Base-by-base conservation (phyloP, 371 early-diverging fungal genomes). In the Choanephora cucurbitarum region DNA sequence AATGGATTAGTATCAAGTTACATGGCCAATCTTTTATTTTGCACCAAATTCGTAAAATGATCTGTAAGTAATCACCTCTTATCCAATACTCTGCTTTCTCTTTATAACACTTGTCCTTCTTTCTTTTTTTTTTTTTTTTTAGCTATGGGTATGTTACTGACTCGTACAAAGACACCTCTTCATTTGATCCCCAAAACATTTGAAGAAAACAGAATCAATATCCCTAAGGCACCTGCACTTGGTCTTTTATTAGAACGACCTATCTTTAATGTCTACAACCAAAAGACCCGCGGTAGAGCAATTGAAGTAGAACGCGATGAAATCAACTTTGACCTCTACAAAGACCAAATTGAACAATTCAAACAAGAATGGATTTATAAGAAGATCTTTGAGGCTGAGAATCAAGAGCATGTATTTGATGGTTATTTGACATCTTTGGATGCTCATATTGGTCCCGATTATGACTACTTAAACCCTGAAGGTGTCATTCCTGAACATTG, bases 21-120 rank as follows among this genome's bases (percentile, higher is more conserved):
- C 88, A 93, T 57, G 99, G 99, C 1, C 99, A 99, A 78, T 92
- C 97, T 28, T 99, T 99, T 67, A 95, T 99, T 95, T 81, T 99
- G 21, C 99, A 99, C 75, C 99, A 98, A 77, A 99, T 99, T 58
- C 91, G 99, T 56, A 99, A 99, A 69, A 99, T 99, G 99, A 91
- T 99, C 50, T 92, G 95, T 63, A 69, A 80, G 73, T 59, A n/a
- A n/a, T n/a, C n/a, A n/a, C n/a, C n/a, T n/a, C n/a, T n/a, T n/a
- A n/a, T n/a, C n/a, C n/a, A n/a, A n/a, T n/a, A n/a, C n/a, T n/a
- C n/a, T n/a, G 21, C 8, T 19, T 3, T 9, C 19, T 3, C 41
- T 18, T 10, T 15, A 2, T 17, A 28, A 49, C 28, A 13, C 19
- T 18, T 44, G 17, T 44, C 10, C 18, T 10, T 18, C 18, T 1